Base-by-base conservation (phyloP, 345 rosid species). In the Anacardium occidentale region DNA sequence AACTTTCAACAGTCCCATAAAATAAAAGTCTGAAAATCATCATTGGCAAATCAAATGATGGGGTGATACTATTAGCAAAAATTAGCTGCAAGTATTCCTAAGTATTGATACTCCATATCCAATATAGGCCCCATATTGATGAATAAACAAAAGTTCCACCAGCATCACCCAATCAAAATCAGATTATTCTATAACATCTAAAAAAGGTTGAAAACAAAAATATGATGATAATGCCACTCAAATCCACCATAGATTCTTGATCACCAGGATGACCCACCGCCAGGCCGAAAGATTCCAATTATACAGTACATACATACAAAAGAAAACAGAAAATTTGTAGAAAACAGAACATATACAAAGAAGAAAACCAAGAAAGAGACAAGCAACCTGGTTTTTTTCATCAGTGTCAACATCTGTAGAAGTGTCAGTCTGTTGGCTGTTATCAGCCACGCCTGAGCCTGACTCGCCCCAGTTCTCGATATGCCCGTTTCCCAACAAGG, bases 401-500 rank as follows among this genome's bases (percentile, higher is more conserved):
- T 93, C 98, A 70, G 85, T 86, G 79, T 91, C 97, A 68, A 88
- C 79, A 84, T 91, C 98, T 77, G 97, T 91, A 45, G 97, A 91
- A 80, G 97, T 90, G 85, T 91, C 98, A 80, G 98, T 93, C 73
- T 91, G 97, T 75, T 88, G 98, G 89, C 97, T 88, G 76, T 86
- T 85, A 77, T 88, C 96, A 40, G 86, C 93, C 82, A 89, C 80
- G 62, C 85, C 91, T 73, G 95, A 93, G 59, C 85, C 92, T 73
- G 95, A 93, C 47, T 93, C 97, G 44, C 86, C 92, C 97, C 98
- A 89, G 76, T 86, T 93, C 86, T 91, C 97, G 71, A 83, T 81
- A 59, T 83, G 83, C 68, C 86, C 88, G 54, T 80, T 87, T 78
- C 88, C 92, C 76, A 83, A 76, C 59, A 80, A 66, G 56, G 83